A percentile compares a stretch with the other conserved stretches of the same genome.
Evolutionary conservation across 768 basidiomycete species (phyloP).

Genomic region (Mycena epipterygia): DNA sequence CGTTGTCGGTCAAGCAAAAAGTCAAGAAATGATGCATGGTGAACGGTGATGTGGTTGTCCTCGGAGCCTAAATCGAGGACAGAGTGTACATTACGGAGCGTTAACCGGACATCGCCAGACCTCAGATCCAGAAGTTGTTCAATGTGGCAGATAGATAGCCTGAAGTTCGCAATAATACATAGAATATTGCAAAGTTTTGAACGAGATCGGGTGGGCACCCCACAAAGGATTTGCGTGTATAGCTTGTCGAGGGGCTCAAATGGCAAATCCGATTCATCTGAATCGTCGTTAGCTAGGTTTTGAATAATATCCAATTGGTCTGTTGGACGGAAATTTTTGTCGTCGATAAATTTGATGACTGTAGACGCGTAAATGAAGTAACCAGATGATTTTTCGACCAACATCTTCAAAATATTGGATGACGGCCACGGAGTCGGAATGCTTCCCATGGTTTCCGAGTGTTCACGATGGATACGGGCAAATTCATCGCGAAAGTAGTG

Average conservation of each 20-base stretch:
- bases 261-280: not conserved
- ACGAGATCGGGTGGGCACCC: not conserved
- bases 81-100: not conserved
- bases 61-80: not conserved
- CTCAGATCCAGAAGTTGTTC: not conserved
- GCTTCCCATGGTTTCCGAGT: no score
- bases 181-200: not conserved
- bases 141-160: not conserved
- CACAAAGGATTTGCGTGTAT: not conserved
- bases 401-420: not conserved
- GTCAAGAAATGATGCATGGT: slow-evolving; percentile 8
- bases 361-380: slow-evolving; percentile 17
- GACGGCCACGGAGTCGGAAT: slow-evolving; percentile 6
- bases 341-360: slow-evolving; percentile 2
- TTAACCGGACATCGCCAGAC: not conserved
- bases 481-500: no score
- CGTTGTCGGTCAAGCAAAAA: not conserved
- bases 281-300: not conserved
- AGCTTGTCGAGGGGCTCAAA: not conserved
- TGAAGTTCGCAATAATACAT: not conserved
- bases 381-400: slow-evolving; percentile 4
- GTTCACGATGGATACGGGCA: no score
- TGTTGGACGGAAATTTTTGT: not conserved
- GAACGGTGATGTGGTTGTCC: not conserved
- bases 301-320: not conserved